Base-by-base conservation (phyloP, 2,329 filamentous ascomycete species). In the Scedosporium aurantiacum region DNA sequence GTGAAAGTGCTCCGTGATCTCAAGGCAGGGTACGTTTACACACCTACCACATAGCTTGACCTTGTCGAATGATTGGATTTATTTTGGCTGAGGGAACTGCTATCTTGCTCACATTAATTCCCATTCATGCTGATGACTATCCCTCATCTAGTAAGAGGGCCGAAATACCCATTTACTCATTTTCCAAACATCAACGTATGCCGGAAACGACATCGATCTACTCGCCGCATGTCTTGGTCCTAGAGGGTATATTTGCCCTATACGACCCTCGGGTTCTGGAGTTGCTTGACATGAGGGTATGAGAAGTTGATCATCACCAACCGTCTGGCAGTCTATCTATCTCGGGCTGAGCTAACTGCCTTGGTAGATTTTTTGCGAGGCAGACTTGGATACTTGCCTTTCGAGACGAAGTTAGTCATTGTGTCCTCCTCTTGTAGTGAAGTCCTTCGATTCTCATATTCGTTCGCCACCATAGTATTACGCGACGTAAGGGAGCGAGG, bases 201-300 rank as follows among this genome's bases (percentile, higher is more conserved):
- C 80, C 87, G 10, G 80, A 89, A 66, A 96, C 91, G 0, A 95
- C 89, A 0, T 87, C 89, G 1, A 90, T 99, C 63, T 99, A 99
- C 72, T 97, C 94, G 4, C 94, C 94, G 1, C 94, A 96, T 73
- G 94, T 99, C 25, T 79, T 99, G 27, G 91, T 99, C 56, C 76
- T 99, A 14, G 94, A 99, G 77, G 94, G 94, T 21, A 99, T 99
- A 32, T 90, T 99, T 74, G 94, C 94, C 6, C 78, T 99, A 12
- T 91, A 97, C 70, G 94, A 99, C 70, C 84, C 83, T 25, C 83
- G 93, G 63, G 87, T 99, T 4, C 76, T 94, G 63, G 89, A 95
- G 18, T 77, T 99, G 66, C 78, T 97, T 65, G 94, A 99, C 73
- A 89, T 97, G 78, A 95, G 90, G 75, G 89, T 90, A 76, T 57